Percentiles rank a stretch among this genome's conserved stretches.
Evolutionary conservation across 2,329 filamentous ascomycete genomes (phyloP).

Genomic region (Penicillium vulpinum): DNA sequence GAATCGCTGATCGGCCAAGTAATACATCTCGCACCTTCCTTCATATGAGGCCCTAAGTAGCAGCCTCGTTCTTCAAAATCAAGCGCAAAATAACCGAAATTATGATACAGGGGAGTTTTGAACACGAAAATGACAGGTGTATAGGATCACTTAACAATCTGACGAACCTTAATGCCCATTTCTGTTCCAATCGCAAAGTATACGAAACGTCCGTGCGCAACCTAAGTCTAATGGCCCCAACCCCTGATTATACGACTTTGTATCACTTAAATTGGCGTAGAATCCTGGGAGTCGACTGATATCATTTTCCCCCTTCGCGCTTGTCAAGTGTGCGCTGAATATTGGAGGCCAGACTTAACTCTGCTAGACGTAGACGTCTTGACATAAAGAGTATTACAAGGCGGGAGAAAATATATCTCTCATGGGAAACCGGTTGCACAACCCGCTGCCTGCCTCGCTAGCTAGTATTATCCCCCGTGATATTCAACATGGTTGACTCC

Average conservation of each 20-base stretch:
- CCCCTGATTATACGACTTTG: not conserved
- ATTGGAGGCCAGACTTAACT: not conserved
- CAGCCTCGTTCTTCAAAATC: not conserved
- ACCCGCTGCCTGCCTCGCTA: constrained; percentile 9
- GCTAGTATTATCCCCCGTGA: not conserved
- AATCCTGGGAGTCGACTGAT: not conserved
- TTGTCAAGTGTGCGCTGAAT: not conserved
- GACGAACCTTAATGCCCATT: too few relatives aligned
- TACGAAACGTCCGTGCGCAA: constrained; percentile 1
- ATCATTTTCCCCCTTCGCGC: not conserved
- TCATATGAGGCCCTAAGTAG: not conserved
- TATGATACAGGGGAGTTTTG: not conserved
- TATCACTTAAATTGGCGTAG: not conserved
- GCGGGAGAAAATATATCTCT: not conserved
- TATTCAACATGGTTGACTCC: not conserved
- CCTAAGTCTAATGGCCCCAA: not conserved
- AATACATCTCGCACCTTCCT: not conserved
- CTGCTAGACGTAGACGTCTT: not conserved
- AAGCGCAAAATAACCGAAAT: too few relatives aligned
- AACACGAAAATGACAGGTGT: too few relatives aligned
- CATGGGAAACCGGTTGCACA: constrained; percentile 8
- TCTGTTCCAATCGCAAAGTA: not conserved
- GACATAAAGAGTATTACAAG: not conserved
- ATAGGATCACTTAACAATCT: not conserved
- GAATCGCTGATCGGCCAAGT: not conserved